Evolutionary conservation across 176 grass and related monocot genomes (phyloP), one percentile per base, ranked within the genome.

Genomic region (Oropetium thomaeum): DNA sequence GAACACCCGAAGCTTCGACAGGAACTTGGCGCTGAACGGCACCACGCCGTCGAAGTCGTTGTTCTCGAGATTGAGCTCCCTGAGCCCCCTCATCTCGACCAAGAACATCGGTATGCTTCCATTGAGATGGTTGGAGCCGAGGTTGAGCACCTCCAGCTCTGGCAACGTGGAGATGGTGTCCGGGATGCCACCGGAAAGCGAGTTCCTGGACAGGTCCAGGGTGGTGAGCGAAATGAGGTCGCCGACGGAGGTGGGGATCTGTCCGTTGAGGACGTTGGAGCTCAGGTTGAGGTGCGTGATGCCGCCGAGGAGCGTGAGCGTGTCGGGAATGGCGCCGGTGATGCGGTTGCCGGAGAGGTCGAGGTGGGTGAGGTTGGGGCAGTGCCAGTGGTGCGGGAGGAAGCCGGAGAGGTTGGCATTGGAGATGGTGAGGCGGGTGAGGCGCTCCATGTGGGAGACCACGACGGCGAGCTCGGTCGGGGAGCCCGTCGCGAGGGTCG

Each of bases 21-120:
- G 30, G 89, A 92, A 99, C 37, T 83, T 86, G 33, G 87, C 64
- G 49, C 79, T 82, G 79, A 99, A 99, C 5, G 92, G 89, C 26
- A 99, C 27, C n/a, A 95, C 58, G 37, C 96, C 96, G 49, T 92
- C 87, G 78, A 99, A 95, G 82, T 95, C 84, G 80, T 99, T 99
- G 70, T 80, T 84, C 77, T 99, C 91, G 48, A 99, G 67, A 79
- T 84, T 88, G 45, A 99, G 87, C 75, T 87, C 87, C 78, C 77
- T 71, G 17, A 95, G 82, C 40, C 59, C 70, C 29, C 55, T 81
- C 89, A 99, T 84, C 33, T 87, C 72, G 7, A 82, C 57, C 9
- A 99, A 41, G 82, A 90, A 99, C 8, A 0, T 65, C 1, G 91
- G 96, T 35, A 99, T 84, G 89, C 82, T 99, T 10, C 96, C 96